These are phyloP conservation scores for Pseudocercospora crystallina DNA, from an alignment of 2,329 filamentous ascomycete genomes.

Conservation along the genomic window DNA sequence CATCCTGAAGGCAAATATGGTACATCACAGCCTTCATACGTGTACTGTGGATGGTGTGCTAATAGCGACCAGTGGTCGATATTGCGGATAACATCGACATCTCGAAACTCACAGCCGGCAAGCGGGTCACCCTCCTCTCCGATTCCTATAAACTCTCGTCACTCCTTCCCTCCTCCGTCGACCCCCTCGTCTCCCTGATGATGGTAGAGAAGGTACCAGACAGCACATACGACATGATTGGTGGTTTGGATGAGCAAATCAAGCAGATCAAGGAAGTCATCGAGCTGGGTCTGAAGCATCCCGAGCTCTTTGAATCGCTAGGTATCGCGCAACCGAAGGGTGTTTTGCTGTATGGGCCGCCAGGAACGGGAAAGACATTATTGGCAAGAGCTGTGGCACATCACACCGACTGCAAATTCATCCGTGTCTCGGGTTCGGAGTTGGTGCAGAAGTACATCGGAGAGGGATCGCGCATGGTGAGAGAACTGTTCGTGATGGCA, in stretches of 20 bases:
- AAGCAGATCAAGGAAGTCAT: slow-evolving; percentile 99
- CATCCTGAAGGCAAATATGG: slow-evolving; percentile 99
- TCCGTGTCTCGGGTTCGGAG: slow-evolving; percentile 92
- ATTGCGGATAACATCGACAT: slow-evolving; percentile 93
- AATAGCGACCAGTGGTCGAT: slow-evolving; percentile 72
- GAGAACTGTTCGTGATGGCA: slow-evolving; percentile 98
- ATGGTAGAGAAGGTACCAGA: slow-evolving; percentile 99
- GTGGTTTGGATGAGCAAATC: slow-evolving; percentile 96
- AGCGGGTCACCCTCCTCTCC: slow-evolving; percentile 93
- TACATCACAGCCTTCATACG: slow-evolving; percentile 46
- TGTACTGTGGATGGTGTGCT: neutral
- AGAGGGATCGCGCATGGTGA: slow-evolving; percentile 96
- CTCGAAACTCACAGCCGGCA: slow-evolving; percentile 91
- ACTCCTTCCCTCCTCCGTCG: slow-evolving; percentile 95
- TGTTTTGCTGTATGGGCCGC: slow-evolving; percentile 92
- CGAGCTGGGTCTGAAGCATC: slow-evolving; percentile 96
- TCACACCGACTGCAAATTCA: slow-evolving; percentile 99
- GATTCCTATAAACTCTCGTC: slow-evolving; percentile 99
- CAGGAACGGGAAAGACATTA: slow-evolving; percentile 95
- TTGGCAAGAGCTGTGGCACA: slow-evolving; percentile 94
- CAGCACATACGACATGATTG: slow-evolving; percentile 99
- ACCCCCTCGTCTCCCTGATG: slow-evolving; percentile 98
- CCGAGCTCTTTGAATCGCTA: slow-evolving; percentile 97
- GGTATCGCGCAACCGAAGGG: slow-evolving; percentile 98
- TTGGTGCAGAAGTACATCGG: slow-evolving; percentile 99